Conservation (phyloP, 2,329 filamentous ascomycete genomes). For the Colletotrichum simmondsii region DNA sequence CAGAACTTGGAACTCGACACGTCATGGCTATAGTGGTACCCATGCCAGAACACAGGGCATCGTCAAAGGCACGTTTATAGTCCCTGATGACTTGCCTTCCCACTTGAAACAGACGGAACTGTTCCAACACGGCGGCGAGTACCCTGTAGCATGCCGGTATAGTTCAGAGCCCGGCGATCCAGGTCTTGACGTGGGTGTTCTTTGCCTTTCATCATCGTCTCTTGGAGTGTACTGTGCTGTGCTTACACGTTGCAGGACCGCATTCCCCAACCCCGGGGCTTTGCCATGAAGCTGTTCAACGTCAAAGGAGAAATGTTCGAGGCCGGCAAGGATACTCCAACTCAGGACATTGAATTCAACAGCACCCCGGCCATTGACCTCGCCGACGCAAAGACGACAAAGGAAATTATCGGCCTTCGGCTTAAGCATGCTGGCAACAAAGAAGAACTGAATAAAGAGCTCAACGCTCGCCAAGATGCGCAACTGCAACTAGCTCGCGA, state of each 20-base stretch:
- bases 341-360: slow-evolving; percentile 51
- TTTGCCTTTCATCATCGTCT: neutral
- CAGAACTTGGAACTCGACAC: neutral
- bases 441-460: neutral
- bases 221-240: neutral
- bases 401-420: neutral
- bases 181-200: neutral
- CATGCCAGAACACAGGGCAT: neutral
- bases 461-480: neutral
- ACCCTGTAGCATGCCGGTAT: neutral
- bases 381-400: neutral
- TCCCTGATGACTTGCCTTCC: neutral
- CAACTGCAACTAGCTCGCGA: neutral
- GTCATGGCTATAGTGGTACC: neutral
- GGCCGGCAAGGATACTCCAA: slow-evolving; percentile 44
- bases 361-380: neutral
- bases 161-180: neutral
- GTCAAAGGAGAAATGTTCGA: slow-evolving; percentile 55
- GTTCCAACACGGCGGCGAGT: neutral
- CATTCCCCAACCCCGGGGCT: slow-evolving; percentile 56
- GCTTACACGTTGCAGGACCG: slow-evolving; percentile 29
- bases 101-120: neutral
- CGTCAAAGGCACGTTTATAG: neutral
- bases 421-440: neutral
- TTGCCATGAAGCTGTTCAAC: slow-evolving; percentile 61